Base-by-base conservation (phyloP, 208 protist genomes). In the Acanthamoeba royreba region DNA sequence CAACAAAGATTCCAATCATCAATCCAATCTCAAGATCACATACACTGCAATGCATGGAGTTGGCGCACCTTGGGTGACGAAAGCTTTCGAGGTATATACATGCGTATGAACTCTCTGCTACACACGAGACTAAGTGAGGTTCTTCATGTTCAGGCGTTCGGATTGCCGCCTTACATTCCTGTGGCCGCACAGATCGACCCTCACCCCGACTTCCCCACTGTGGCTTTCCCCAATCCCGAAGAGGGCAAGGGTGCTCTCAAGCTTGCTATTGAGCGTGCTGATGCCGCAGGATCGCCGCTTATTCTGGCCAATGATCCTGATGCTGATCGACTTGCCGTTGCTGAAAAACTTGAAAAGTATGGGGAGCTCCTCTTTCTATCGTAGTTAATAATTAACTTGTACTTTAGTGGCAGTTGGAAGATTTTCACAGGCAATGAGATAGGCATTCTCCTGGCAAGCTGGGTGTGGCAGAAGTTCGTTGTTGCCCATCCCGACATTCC, bases 281-380 rank as follows among this genome's bases (percentile, higher is more conserved):
- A 98, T 1, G 43, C 28, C 1, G 49, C 88, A 52, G 95, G 95
- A 28, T 83, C 97, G 35, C n/a, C 58, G 17, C 58, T 99, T 0
- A 98, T 99, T 66, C 88, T 99, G 22, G 99, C 99, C 7, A 99
- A 99, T 94, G 99, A 99, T 95, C 99, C 99, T 22, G 99, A 99
- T 94, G 98, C 99, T 2, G 99, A 99, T 95, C 96, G 99, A 43
- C 96, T 99, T 38, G 98, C 98, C 17, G 96, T 99, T 35, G 98
- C 98, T 52, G 98, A 99, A 52, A 95, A 72, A 85, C 40, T 74
- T 79, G 19, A 31, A 42, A 69, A 95, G 77, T 87, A 85, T 1
- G 45, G 40, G 9, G 22, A 49, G 45, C 4, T 66, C 4, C 25
- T 8, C 55, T 17, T 40, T 72, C 5, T 31, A 8, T 72, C 5